These are phyloP conservation scores for Cubamyces sp. DNA, from an alignment of 768 basidiomycete species.

Conservation along the genomic window DNA sequence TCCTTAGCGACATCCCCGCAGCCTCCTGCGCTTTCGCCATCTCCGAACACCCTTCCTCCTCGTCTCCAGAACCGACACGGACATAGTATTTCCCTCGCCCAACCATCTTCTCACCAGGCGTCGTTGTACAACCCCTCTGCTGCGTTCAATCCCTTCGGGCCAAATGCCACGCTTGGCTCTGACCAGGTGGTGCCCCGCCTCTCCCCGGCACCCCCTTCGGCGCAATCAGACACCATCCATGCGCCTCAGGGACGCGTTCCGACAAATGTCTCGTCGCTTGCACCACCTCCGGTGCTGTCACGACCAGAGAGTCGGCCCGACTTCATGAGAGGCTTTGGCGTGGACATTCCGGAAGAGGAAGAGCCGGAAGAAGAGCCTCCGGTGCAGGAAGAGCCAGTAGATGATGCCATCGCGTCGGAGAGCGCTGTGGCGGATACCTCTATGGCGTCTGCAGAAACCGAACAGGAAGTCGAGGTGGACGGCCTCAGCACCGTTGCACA, in stretches of 20 bases:
- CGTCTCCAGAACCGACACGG: slow-evolving; percentile 63
- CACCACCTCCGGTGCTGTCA: slow-evolving; percentile 48
- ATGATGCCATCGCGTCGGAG: slow-evolving; percentile 41
- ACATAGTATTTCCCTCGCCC: slow-evolving; percentile 74
- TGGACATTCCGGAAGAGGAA: slow-evolving; percentile 78
- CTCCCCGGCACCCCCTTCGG: slow-evolving; percentile 33
- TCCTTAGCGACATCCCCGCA: slow-evolving; percentile 72
- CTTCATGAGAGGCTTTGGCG: slow-evolving; percentile 77
- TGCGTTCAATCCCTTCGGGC: slow-evolving; percentile 69
- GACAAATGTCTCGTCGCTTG: slow-evolving; percentile 48
- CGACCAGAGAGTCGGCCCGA: slow-evolving; percentile 65
- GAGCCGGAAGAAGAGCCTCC: slow-evolving; percentile 64
- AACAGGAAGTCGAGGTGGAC: slow-evolving; percentile 40
- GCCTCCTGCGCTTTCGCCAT: slow-evolving; percentile 56
- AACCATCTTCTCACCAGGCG: slow-evolving; percentile 46
- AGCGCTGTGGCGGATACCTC: slow-evolving; percentile 33
- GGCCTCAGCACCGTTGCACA: slow-evolving; percentile 51
- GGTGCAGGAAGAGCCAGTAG: slow-evolving; percentile 20
- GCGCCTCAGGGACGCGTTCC: slow-evolving; percentile 63
- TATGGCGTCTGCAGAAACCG: slow-evolving; percentile 25
- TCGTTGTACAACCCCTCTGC: slow-evolving; percentile 42
- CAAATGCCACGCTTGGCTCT: slow-evolving; percentile 55
- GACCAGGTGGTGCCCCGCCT: slow-evolving; percentile 41
- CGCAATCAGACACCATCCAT: slow-evolving; percentile 41
- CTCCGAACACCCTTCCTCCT: slow-evolving; percentile 42